Evolutionary conservation across 352 stramenopile genomes (phyloP), one percentile per base, ranked within the genome.

Genomic region (Elongisporangium anandrum): DNA sequence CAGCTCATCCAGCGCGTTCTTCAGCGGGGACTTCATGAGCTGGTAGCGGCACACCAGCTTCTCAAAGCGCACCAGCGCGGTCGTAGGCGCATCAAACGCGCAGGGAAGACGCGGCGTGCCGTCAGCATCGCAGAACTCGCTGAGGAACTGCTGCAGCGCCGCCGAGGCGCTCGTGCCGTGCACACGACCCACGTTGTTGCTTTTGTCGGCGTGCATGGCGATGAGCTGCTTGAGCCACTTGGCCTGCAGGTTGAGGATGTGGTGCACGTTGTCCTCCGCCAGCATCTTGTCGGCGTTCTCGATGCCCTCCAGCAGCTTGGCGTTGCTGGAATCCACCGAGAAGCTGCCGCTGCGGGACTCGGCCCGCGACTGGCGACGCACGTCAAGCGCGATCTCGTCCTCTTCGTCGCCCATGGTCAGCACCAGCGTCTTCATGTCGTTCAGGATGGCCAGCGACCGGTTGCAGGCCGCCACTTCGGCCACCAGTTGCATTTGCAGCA

Each of bases 401-500:
- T 52, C 60, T 0, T 75, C 61, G 15, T 73, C 57, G 13, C 76
- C 63, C 52, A 65, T 56, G 49, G 62, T 60, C 54, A 76, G 62
- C 56, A 85, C 51, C 13, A 82, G 56, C 66, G 68, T 73, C 41
- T 67, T 68, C 59, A 69, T 68, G 54, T 82, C 71, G 54, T 72
- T 65, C 7, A 82, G 54, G 45, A 82, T 63, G 24, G 64, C 73
- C n/a, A 91, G 63, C 52, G 79, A 89, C 0, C 81, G 81, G 59
- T 84, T 82, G 59, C 70, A 61, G 38, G 73, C 77, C 34, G 81
- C 79, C 20, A 87, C 74, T 24, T 86, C 75, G n/a, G 81, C 81
- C 26, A 87, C 73, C 2, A 91, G 66, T 56, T 89, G 77, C 75
- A 91, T 87, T 60, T 84, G 81, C 17, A 87, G 65, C 38, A 91